Base-by-base conservation (phyloP, 148 eudicot genomes). In the Cornus kousa region DNA sequence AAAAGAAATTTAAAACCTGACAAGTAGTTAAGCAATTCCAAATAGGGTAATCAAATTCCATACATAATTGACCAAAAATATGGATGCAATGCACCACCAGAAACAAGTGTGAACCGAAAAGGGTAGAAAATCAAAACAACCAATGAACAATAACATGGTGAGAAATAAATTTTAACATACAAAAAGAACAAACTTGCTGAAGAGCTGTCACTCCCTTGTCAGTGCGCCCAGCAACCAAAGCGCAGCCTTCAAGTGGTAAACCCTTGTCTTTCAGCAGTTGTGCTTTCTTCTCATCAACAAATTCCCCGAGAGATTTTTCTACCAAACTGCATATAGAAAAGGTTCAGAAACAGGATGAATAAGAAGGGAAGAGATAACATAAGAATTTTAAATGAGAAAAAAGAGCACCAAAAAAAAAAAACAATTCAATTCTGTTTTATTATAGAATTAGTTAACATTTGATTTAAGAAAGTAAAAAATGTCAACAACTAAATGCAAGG, bases 181-280 rank as follows among this genome's bases (percentile, higher is more conserved):
- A 92, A 83, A 96, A 96, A 69, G 99, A 90, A 78, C 97, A 93
- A 87, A 93, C 95, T 96, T 96, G 99, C 80, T 84, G 80, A 81
- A 90, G 85, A 75, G 97, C 98, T 23, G 98, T 82, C 78, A 96
- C 99, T 82, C 98, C 98, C 86, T 96, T 96, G 84, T 96, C 99
- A 67, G 99, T 96, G 67, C 99, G 93, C 62, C 98, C 99, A 85
- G 99, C 98, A 81, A 96, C 99, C 71, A 80, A 71, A 73, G 86
- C 83, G 83, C 82, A 78, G 66, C 89, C 98, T 84, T 96, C 93
- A 81, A 91, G 55, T 32, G 98, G 99, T 84, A 89, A 87, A 72
- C 95, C 95, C 85, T 86, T 93, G 23, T 87, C 91, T 85, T 88
- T 93, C 79, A 87, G 84, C 76, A 82, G 85, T 80, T 85, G 80